Evolutionary conservation across 495 filamentous ascomycete genomes (phyloP), one percentile per base, ranked within the genome.

Genomic region (Trichoderma asperelloides): DNA sequence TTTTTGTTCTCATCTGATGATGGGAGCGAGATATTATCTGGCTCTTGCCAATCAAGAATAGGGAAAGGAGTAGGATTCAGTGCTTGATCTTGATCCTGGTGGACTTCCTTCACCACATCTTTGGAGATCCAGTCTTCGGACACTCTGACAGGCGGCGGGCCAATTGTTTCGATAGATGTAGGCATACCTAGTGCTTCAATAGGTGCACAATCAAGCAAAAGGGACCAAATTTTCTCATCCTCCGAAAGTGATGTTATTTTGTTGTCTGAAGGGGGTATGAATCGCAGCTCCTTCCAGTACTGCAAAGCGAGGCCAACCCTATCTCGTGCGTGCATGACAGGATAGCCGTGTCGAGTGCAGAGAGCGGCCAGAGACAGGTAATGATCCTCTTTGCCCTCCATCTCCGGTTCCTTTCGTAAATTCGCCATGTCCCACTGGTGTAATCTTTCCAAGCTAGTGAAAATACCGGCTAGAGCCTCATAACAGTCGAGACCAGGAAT

Each of bases 401-500:
- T 77, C 1, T 76, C 68, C 0, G 77, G 75, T n/a, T 84, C 82
- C 64, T 81, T 74, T 60, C 85, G 82, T 9, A 88, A 70, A 65
- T 83, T 86, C 72, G 86, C 84, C 62, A 88, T 75, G 71, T 93
- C 90, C 75, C 87, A 85, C 69, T 88, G 74, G 77, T 89, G 86
- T 69, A 95, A 70, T 67, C 76, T 84, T 25, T 78, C 74, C 37
- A 94, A 75, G 68, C 87, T 89, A 63, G 81, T 81, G 73, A 87
- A 89, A 6, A 98, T 81, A 8, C 92, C 92, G 39, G 89, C 89
- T 18, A 97, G 82, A 7, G 93, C 95, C 75, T 95, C 91, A 73
- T 93, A 92, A 75, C 95, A 92, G 70, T 93, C 95, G 12, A 97
- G 80, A 25, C 85, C 85, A 40, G 88, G 88, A 8, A 78, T 79